A percentile compares a stretch with the other conserved stretches of the same genome.
phyloP scores from a whole-genome alignment of 192 early-diverging fungal species.

The Entophlyctis helioformis region DNA sequence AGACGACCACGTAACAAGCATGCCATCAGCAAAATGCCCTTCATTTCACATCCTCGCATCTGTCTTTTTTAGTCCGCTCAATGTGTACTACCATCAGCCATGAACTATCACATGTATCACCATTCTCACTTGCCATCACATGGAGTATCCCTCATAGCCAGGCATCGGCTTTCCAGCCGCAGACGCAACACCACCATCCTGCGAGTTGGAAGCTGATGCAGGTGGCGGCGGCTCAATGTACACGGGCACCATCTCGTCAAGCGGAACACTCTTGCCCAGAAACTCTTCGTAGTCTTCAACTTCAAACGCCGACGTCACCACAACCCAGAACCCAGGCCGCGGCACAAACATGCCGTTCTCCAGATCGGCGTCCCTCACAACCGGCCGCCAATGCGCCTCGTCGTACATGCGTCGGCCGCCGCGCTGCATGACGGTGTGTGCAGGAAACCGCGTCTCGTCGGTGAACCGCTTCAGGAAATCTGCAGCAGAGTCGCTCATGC shows the following conservation, averaged over 20 bases:
- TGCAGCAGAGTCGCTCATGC: conserved; percentile 16
- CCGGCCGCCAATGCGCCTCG: conserved; percentile 2
- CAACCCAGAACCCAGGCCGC: conserved; percentile 13
- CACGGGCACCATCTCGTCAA: conserved; percentile 12
- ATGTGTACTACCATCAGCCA: no score
- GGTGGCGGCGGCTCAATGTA: no score
- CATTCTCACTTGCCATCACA: no score
- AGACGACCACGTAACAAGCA: no score
- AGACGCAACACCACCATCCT: no score
- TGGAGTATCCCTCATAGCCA: no score
- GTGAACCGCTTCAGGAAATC: conserved; percentile 18
- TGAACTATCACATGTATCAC: no score
- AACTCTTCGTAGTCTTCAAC: conserved; percentile 26
- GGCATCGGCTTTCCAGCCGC: no score
- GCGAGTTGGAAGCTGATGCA: no score
- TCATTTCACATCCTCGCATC: no score
- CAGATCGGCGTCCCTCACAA: conserved; percentile 10
- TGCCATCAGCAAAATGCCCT: no score
- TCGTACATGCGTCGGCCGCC: conserved; percentile 8
- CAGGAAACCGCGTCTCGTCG: conserved; percentile 9
- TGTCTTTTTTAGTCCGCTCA: no score
- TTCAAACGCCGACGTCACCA: conserved; percentile 16
- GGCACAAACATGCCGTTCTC: conserved; percentile 13
- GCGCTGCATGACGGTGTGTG: conserved; percentile 4
- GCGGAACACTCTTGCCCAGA: conserved; percentile 5